phyloP scores from a whole-genome alignment of 2,329 filamentous ascomycete genomes.

The Botrytis cinerea region DNA sequence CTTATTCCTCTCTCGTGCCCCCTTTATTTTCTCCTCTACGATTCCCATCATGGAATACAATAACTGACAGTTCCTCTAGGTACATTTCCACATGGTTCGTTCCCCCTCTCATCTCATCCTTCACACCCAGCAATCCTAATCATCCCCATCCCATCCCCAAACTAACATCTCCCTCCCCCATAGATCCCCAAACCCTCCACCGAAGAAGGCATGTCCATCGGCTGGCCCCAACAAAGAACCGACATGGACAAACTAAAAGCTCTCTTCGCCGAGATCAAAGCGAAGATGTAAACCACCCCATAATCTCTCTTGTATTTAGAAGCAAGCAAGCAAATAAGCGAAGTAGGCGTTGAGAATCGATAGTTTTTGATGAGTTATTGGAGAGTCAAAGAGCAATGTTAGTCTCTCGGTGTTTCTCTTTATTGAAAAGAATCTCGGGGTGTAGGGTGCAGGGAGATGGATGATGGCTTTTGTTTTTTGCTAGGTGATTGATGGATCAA shows the following conservation, averaged over 20 bases:
- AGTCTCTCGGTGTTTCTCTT: not conserved
- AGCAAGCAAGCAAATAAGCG: not conserved
- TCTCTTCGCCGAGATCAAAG: constrained; percentile 79
- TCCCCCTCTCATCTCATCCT: too few relatives aligned
- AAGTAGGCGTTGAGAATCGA: not conserved
- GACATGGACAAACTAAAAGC: constrained; percentile 84
- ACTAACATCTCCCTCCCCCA: not conserved
- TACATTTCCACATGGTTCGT: constrained; percentile 86
- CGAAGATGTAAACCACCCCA: constrained; percentile 68
- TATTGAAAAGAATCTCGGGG: not conserved
- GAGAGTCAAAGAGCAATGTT: not conserved
- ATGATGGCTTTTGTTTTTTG: not conserved
- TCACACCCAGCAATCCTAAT: not conserved
- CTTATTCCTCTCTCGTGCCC: not conserved
- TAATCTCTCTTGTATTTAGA: not conserved
- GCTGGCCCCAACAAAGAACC: constrained; percentile 73
- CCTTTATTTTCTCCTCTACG: not conserved
- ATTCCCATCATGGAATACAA: not conserved
- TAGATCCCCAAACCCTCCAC: constrained; percentile 93
- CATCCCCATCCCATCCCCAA: not conserved
- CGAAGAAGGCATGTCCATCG: constrained; percentile 74
- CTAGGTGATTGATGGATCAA: too few relatives aligned
- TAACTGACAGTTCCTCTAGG: constrained; percentile 49
- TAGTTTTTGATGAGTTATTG: not conserved
- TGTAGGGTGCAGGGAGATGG: not conserved